Conservation (phyloP, 176 grass and related monocot species). For the Ampelocalamus luodianensis region DNA sequence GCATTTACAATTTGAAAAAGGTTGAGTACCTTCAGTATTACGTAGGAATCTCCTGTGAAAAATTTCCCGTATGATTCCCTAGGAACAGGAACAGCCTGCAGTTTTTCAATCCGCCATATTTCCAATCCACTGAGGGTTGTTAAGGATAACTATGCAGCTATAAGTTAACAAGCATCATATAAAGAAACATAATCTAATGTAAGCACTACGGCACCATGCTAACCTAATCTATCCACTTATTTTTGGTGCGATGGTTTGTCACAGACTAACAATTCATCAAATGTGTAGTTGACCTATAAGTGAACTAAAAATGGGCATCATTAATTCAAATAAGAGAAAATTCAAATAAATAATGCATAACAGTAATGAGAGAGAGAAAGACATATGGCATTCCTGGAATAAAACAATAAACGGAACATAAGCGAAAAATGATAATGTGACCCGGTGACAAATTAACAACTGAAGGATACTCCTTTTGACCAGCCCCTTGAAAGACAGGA, state of each 20-base stretch:
- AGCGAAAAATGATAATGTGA: slow-evolving; percentile 35
- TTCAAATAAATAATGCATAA: not conserved
- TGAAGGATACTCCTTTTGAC: slow-evolving; percentile 94
- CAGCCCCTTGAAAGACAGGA: slow-evolving; percentile 81
- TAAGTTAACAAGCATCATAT: slow-evolving; percentile 9
- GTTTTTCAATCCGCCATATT: slow-evolving; percentile 97
- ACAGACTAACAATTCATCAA: slow-evolving; percentile 5
- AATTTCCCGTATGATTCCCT: slow-evolving; percentile 86
- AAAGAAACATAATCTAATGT: not conserved
- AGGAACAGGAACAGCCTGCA: slow-evolving; percentile 71
- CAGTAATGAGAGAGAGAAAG: slow-evolving; percentile 10
- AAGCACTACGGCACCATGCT: slow-evolving; percentile 30
- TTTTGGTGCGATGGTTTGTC: slow-evolving; percentile 21
- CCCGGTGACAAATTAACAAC: slow-evolving; percentile 24
- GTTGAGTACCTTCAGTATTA: slow-evolving; percentile 82
- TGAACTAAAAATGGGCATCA: not conserved
- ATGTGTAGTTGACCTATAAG: slow-evolving; percentile 6
- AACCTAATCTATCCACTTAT: slow-evolving; percentile 7
- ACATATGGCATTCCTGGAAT: slow-evolving; percentile 12
- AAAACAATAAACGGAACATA: slow-evolving; percentile 1
- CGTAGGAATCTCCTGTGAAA: slow-evolving; percentile 88
- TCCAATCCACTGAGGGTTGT: slow-evolving; percentile 80
- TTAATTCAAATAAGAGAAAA: not conserved
- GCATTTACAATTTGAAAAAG: slow-evolving; percentile 33
- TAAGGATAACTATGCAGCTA: slow-evolving; percentile 55